Percentiles rank a stretch among this genome's conserved stretches.
Evolutionary conservation across 2,329 filamentous ascomycete species (phyloP).

Genomic region (Lachnellula cervina): DNA sequence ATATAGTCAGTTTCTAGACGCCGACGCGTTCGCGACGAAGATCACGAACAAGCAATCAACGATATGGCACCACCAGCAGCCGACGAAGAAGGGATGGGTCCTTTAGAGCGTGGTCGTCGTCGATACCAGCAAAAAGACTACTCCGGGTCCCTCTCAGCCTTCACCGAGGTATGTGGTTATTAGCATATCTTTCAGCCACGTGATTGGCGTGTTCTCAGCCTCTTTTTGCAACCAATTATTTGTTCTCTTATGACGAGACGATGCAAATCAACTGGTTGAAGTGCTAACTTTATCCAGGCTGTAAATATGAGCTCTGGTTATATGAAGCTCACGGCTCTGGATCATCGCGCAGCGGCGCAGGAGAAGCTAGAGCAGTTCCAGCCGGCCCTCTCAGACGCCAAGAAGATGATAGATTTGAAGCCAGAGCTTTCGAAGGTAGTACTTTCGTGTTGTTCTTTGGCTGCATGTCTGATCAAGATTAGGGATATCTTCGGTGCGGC

Average conservation of each 20-base stretch:
- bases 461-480: background rate
- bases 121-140: conserved; percentile 29
- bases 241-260: too few species aligned
- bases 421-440: conserved; percentile 28
- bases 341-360: conserved; percentile 32
- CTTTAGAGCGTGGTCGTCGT: conserved; percentile 25
- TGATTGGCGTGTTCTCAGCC: background rate
- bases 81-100: conserved; percentile 23
- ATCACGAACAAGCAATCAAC: background rate
- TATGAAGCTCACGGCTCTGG: conserved; percentile 28
- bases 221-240: background rate
- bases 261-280: too few species aligned
- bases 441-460: background rate
- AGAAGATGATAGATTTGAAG: conserved; percentile 30
- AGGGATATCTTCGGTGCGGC: conserved; percentile 33
- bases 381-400: conserved; percentile 29
- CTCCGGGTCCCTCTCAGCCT: conserved; percentile 10
- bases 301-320: conserved; percentile 22
- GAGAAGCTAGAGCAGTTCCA: conserved; percentile 29
- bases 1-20: background rate
- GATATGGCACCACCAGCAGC: conserved; percentile 6
- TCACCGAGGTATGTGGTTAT: conserved; percentile 11
- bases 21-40: background rate
- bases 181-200: background rate
- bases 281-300: conserved; percentile 19